Evolutionary conservation across 2,329 filamentous ascomycete genomes (phyloP).

Genomic region (Helicocarpus griseus): DNA sequence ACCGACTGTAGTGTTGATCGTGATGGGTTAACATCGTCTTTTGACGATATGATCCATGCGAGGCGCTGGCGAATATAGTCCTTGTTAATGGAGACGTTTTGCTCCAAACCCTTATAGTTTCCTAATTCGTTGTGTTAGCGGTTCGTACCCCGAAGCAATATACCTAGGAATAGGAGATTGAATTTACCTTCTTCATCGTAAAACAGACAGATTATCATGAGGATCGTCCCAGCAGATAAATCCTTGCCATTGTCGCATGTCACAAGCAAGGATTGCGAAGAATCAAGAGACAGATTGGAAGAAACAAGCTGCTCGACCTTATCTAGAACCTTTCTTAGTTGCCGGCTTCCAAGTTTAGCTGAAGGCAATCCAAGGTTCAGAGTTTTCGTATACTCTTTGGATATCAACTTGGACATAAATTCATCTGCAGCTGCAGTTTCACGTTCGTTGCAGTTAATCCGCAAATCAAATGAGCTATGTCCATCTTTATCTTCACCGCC

Average conservation of each 20-base stretch:
- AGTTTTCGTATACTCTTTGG: constrained; percentile 26
- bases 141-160: neutral
- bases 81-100: constrained; percentile 52
- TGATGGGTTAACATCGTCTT: constrained; percentile 73
- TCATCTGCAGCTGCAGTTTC: constrained; percentile 10
- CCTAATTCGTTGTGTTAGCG: constrained; percentile 14
- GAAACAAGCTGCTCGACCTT: constrained; percentile 50
- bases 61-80: constrained; percentile 64
- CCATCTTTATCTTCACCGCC: constrained; percentile 29
- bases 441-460: constrained; percentile 30
- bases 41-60: constrained; percentile 70
- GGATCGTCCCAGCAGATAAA: constrained; percentile 64
- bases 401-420: constrained; percentile 11
- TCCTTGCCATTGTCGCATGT: constrained; percentile 72
- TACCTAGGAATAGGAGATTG: constrained; percentile 3
- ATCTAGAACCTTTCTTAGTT: constrained; percentile 62
- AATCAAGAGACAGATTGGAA: constrained; percentile 21
- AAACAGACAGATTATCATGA: constrained; percentile 66
- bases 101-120: constrained; percentile 20
- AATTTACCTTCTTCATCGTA: constrained; percentile 53
- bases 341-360: constrained; percentile 71
- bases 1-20: constrained; percentile 81
- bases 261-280: constrained; percentile 41
- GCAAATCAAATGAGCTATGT: constrained; percentile 31
- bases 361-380: constrained; percentile 56